These are phyloP conservation scores for Choricystis sp. DNA, from an alignment of 139 green algal genomes.

Conservation along the genomic window DNA sequence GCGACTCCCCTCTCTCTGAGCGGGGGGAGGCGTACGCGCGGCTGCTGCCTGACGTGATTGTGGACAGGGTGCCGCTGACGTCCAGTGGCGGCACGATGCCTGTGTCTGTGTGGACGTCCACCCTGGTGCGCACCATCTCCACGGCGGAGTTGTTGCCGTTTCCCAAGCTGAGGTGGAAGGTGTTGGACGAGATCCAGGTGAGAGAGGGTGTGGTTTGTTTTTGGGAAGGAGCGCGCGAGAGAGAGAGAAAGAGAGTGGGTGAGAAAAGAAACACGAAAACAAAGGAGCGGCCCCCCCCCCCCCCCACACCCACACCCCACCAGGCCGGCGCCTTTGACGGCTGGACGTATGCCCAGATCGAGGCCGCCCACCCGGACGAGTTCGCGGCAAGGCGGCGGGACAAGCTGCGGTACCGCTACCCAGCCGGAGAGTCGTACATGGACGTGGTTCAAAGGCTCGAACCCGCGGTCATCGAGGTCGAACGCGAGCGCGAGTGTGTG, in stretches of 20 bases:
- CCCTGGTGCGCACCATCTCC: conserved; percentile 76
- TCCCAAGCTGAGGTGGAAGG: conserved; percentile 84
- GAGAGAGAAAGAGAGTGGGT: not conserved
- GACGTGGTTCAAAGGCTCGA: conserved; percentile 80
- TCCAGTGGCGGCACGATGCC: conserved; percentile 28
- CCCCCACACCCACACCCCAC: not conserved
- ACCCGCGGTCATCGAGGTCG: conserved; percentile 81
- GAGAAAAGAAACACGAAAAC: not conserved
- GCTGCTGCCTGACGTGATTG: conserved; percentile 47
- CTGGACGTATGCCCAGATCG: conserved; percentile 73
- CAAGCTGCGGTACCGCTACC: conserved; percentile 88
- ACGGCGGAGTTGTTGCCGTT: conserved; percentile 66
- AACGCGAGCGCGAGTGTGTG: conserved; percentile 69
- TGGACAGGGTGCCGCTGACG: conserved; percentile 33
- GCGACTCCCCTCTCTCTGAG: conserved; percentile 39
- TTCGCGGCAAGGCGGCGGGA: conserved; percentile 52
- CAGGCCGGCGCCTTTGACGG: conserved; percentile 63
- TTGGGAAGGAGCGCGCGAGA: not conserved
- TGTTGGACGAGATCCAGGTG: conserved; percentile 70
- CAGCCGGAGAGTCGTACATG: conserved; percentile 74
- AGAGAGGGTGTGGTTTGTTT: not conserved
- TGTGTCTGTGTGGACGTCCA: conserved; percentile 87
- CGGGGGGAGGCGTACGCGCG: conserved; percentile 58
- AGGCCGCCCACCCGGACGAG: conserved; percentile 52
- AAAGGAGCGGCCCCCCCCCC: not conserved